Evolutionary conservation across 805 yeast genomes (phyloP), one percentile per base, ranked within the genome.

Genomic region (Hanseniaspora singularis): DNA sequence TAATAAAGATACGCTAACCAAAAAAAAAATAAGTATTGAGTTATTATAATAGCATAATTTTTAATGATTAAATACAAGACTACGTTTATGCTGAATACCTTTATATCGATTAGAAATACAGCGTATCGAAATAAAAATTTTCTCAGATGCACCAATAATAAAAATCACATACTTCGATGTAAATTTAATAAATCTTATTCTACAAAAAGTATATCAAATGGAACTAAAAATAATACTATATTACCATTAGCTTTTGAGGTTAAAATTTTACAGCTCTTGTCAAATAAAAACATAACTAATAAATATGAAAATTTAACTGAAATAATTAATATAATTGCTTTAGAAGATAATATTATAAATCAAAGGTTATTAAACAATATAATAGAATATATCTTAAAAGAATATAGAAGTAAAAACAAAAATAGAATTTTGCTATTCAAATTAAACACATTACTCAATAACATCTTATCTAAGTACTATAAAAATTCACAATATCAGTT

Each of bases 241-340:
- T 18, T 41, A 22, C 36, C 46, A 2, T n/a, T 41, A 14, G n/a
- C 24, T 6, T 36, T 33, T 24, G 46, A 41, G 16, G 14, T 41
- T 8, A 20, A 33, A 26, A 27, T 41, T 10, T n/a, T 33, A 5
- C 26, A 27, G 5, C 9, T 33, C 7, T n/a, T 33, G 5, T 18
- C 46, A 7, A 28, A 31, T 8, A 33, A 23, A 32, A 24, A 15
- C 18, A 24, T 6, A 12, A 4, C 20, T 12, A 5, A 18, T 15
- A n/a, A 38, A 27, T 20, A 33, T 11, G 28, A 41, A 2, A 41
- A 33, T 15, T 20, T 41, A 12, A 3, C 19, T 11, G 31, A 33
- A 27, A 26, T 34, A 3, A 33, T 41, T 18, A 36, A 34, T 8
- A 27, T 33, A 7, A 27, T 41, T 5, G 11, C 28, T 11, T 19